Evolutionary conservation across 1,284 basidiomycete species (phyloP).

Genomic region (Melampsora occidentalis): DNA sequence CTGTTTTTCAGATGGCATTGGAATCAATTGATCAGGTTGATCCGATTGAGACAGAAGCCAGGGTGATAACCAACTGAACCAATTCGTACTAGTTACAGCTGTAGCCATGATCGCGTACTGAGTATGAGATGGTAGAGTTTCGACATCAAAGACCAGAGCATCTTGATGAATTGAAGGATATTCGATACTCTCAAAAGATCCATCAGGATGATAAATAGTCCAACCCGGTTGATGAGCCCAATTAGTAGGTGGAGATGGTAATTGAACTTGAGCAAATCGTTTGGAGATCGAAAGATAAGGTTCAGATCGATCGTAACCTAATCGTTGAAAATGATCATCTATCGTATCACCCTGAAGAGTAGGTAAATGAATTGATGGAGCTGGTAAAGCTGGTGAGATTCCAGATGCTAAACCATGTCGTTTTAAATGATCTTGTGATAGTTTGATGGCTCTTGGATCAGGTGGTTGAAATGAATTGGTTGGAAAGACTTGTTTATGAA

Average conservation of each 20-base stretch:
- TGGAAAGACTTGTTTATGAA: slow-evolving; percentile 82
- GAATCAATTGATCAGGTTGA: slow-evolving; percentile 70
- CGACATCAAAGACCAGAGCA: slow-evolving; percentile 86
- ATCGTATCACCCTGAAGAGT: slow-evolving; percentile 76
- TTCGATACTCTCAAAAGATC: slow-evolving; percentile 52
- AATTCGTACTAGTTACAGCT: slow-evolving; percentile 74
- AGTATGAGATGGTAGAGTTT: slow-evolving; percentile 80
- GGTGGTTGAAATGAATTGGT: slow-evolving; percentile 65
- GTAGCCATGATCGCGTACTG: slow-evolving; percentile 85
- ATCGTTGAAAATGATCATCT: slow-evolving; percentile 81
- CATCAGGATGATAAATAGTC: slow-evolving; percentile 73
- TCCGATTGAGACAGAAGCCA: slow-evolving; percentile 74
- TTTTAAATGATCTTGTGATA: slow-evolving; percentile 74
- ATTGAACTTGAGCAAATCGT: slow-evolving; percentile 65
- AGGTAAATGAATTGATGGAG: slow-evolving; percentile 77
- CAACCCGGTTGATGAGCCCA: slow-evolving; percentile 81
- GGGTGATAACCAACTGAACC: slow-evolving; percentile 96
- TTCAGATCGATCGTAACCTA: slow-evolving; percentile 70
- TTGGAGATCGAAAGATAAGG: slow-evolving; percentile 78
- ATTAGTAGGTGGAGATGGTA: slow-evolving; percentile 63
- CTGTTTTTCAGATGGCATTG: slow-evolving; percentile 56
- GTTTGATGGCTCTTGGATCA: slow-evolving; percentile 64
- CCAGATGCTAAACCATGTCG: slow-evolving; percentile 75
- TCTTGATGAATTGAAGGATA: slow-evolving; percentile 61
- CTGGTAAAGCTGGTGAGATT: slow-evolving; percentile 74